Percentiles rank a stretch among this genome's conserved stretches.
Evolutionary conservation across 2,329 filamentous ascomycete genomes (phyloP).

Genomic region (Coniochaeta hoffmannii): DNA sequence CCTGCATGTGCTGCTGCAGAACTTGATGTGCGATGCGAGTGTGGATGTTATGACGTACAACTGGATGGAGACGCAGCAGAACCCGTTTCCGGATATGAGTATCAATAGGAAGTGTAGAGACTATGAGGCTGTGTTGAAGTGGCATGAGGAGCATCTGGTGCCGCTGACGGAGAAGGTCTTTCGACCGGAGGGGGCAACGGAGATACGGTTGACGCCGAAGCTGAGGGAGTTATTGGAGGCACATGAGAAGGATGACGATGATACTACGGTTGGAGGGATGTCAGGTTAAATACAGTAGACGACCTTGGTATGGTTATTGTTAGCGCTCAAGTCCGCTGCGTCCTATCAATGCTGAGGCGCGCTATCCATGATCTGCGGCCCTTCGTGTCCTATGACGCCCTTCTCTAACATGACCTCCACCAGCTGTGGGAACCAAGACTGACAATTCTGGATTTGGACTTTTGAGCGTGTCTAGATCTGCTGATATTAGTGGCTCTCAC

Average conservation of each 20-base stretch:
- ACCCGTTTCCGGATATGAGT: not conserved
- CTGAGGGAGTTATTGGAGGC: not conserved
- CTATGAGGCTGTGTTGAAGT: not conserved
- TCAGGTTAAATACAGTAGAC: too few species aligned
- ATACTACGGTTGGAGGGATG: not conserved
- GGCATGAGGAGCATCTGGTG: not conserved
- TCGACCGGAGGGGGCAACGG: not conserved
- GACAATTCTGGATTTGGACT: not conserved
- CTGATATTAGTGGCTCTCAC: not conserved
- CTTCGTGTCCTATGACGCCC: not conserved
- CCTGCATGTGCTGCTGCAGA: not conserved
- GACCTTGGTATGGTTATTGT: too few species aligned
- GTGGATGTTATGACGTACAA: not conserved
- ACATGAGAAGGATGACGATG: not conserved
- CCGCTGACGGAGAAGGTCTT: not conserved
- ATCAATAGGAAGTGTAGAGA: not conserved
- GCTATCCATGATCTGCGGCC: not conserved
- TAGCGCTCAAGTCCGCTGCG: not conserved
- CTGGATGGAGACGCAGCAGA: not conserved
- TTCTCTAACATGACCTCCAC: not conserved
- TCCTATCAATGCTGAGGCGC: not conserved
- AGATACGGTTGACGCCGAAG: not conserved
- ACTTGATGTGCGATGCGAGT: not conserved
- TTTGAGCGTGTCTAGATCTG: not conserved
- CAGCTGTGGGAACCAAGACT: not conserved